Base-by-base conservation (phyloP, 345 rosid species). In the Lagerstroemia speciosa region DNA sequence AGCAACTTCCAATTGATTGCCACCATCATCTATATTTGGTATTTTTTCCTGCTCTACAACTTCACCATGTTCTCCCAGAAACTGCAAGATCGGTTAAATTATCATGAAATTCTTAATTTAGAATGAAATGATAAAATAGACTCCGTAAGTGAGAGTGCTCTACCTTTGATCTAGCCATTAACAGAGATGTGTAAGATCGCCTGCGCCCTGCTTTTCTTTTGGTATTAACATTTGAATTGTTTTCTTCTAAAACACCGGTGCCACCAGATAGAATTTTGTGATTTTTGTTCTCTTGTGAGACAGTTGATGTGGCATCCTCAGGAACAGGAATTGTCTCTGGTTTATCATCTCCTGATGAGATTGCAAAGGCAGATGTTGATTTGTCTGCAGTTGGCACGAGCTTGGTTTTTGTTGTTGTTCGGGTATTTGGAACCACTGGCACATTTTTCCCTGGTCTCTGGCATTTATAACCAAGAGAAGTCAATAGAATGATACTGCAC, bases 1-100 rank as follows among this genome's bases (percentile, higher is more conserved):
- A 73, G 99, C 95, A 72, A 91, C 99, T 84, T 94, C 99, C 69
- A 94, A 77, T 48, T 85, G 89, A 82, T 89, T 91, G 74, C 82
- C 76, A 63, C 76, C 74, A 82, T 91, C 87, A 78, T 94, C 93
- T 72, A 94, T 91, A 53, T 72, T 79, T 30, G 91, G 93, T 74
- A 87, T 81, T 64, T 81, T 79, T 75, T 80, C 87, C 68, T 69
- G 72, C 67, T 70, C 67, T 19, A 67, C 57, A 68, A 67, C 76
- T 60, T 87, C 85, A 67, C 86, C 78, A 74, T 78, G 72, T 43
- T 76, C 81, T 48, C 75, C 87, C 36, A 84, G 69, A 29, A 85
- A 76, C 97, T 91, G 82, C 78, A 82, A 75, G 74, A 70, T 55
- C 69, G 20, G 41, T 29, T 8, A 58, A 27, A 65, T 8, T 41